Percentiles rank a stretch among this genome's conserved stretches.
These are phyloP conservation scores for Suillus brevipes DNA, from an alignment of 768 basidiomycete genomes.

Conservation along the genomic window DNA sequence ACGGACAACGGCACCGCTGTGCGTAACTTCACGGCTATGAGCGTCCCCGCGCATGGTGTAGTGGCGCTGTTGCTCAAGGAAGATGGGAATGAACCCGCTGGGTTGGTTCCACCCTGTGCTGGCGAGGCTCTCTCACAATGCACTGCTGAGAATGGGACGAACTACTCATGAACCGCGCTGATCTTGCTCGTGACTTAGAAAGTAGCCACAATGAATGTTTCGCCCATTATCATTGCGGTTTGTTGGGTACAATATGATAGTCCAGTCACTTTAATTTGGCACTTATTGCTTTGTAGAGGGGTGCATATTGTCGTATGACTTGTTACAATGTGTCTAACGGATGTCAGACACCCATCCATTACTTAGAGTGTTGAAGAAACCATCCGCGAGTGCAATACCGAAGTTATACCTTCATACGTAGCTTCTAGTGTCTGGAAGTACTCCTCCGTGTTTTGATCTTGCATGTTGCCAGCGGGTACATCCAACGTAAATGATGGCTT, in stretches of 20 bases:
- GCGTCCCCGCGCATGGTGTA: slow-evolving; percentile 65
- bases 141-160: slow-evolving; percentile 59
- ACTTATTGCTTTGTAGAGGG: background rate
- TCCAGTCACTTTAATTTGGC: background rate
- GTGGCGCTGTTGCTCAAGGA: slow-evolving; percentile 64
- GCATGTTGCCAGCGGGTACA: slow-evolving; percentile 69
- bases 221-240: background rate
- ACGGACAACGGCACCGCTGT: slow-evolving; percentile 67
- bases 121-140: slow-evolving; percentile 48
- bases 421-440: slow-evolving; percentile 49
- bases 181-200: background rate
- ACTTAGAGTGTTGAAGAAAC: background rate
- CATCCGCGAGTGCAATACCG: slow-evolving; percentile 14
- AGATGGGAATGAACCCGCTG: slow-evolving; percentile 66
- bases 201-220: background rate
- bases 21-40: slow-evolving; percentile 47
- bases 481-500: slow-evolving; percentile 82
- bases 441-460: slow-evolving; percentile 67
- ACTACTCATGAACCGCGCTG: slow-evolving; percentile 10
- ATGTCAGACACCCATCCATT: background rate
- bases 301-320: background rate
- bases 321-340: background rate
- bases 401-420: slow-evolving; percentile 38
- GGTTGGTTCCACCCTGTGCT: slow-evolving; percentile 55
- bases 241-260: background rate